These are phyloP conservation scores for Biscogniauxia mediterranea DNA, from an alignment of 2,329 filamentous ascomycete genomes.

Conservation along the genomic window DNA sequence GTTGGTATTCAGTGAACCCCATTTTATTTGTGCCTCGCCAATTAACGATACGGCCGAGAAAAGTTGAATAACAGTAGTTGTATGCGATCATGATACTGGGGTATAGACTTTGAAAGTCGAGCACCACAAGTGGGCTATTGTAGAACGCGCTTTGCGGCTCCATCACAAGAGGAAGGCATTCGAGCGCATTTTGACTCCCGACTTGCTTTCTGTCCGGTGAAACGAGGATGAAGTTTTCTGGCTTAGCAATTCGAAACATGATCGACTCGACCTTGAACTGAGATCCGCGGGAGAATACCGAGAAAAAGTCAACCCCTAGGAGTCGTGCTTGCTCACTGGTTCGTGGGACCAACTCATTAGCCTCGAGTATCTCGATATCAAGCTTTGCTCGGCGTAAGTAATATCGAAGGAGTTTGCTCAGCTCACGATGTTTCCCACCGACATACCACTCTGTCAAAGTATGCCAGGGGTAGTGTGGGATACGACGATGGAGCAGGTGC, in stretches of 20 bases:
- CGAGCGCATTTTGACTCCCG: conserved; percentile 87
- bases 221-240: conserved; percentile 87
- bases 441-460: conserved; percentile 82
- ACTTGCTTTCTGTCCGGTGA: conserved; percentile 92
- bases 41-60: conserved; percentile 76
- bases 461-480: conserved; percentile 81
- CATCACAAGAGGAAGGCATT: conserved; percentile 95
- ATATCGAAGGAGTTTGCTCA: conserved; percentile 75
- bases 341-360: conserved; percentile 82
- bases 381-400: conserved; percentile 74
- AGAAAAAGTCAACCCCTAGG: conserved; percentile 94
- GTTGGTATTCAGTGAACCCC: conserved; percentile 85
- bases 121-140: conserved; percentile 79
- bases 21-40: conserved; percentile 95
- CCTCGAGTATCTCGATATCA: conserved; percentile 86
- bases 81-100: conserved; percentile 99
- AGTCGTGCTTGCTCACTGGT: conserved; percentile 94
- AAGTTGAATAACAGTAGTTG: conserved; percentile 98
- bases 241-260: conserved; percentile 98
- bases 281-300: conserved; percentile 89
- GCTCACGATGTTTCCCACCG: conserved; percentile 63
- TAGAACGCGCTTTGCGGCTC: conserved; percentile 96
- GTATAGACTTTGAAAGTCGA: conserved; percentile 96
- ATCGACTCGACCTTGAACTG: conserved; percentile 99
- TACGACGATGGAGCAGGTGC: conserved; percentile 80